These are phyloP conservation scores for Fusarium sp. DNA, from an alignment of 2,329 filamentous ascomycete genomes.

Conservation along the genomic window DNA sequence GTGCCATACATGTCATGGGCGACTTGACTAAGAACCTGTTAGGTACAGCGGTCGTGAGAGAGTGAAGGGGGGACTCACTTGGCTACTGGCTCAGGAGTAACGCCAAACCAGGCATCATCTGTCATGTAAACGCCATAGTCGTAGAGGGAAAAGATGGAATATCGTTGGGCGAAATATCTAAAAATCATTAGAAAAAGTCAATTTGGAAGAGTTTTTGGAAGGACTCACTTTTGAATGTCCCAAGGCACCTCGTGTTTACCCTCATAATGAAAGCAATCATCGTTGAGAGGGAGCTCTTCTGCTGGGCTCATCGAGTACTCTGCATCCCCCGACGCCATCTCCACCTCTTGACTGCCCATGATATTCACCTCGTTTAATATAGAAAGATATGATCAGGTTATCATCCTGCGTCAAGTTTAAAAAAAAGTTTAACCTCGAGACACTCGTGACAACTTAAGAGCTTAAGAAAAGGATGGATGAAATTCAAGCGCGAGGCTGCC, in stretches of 20 bases:
- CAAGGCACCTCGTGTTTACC: slow-evolving; percentile 74
- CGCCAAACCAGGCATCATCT: slow-evolving; percentile 94
- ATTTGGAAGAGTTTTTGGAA: background rate
- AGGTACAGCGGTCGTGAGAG: background rate
- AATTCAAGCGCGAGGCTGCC: slow-evolving; percentile 43
- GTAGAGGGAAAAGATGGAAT: slow-evolving; percentile 86
- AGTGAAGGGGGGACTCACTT: slow-evolving; percentile 60
- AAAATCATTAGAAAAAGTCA: background rate
- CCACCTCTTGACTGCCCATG: slow-evolving; percentile 28
- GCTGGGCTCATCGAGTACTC: slow-evolving; percentile 52
- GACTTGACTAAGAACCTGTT: slow-evolving; percentile 65
- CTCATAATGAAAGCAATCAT: slow-evolving; percentile 78
- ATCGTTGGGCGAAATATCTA: slow-evolving; percentile 90
- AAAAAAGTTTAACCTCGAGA: background rate
- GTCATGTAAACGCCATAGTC: slow-evolving; percentile 90
- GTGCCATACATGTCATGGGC: slow-evolving; percentile 72
- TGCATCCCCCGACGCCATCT: slow-evolving; percentile 20
- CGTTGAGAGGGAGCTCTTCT: slow-evolving; percentile 61
- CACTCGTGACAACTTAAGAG: background rate
- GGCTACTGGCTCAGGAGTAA: slow-evolving; percentile 92
- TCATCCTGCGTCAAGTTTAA: background rate
- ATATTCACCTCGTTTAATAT: background rate
- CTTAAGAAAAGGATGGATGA: slow-evolving; percentile 20
- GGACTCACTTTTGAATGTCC: slow-evolving; percentile 80
- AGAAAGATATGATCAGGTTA: background rate